A percentile compares a stretch with the other conserved stretches of the same genome.
Conservation (phyloP, 1,284 basidiomycete genomes). For the Afroboletus lepidellus region DNA sequence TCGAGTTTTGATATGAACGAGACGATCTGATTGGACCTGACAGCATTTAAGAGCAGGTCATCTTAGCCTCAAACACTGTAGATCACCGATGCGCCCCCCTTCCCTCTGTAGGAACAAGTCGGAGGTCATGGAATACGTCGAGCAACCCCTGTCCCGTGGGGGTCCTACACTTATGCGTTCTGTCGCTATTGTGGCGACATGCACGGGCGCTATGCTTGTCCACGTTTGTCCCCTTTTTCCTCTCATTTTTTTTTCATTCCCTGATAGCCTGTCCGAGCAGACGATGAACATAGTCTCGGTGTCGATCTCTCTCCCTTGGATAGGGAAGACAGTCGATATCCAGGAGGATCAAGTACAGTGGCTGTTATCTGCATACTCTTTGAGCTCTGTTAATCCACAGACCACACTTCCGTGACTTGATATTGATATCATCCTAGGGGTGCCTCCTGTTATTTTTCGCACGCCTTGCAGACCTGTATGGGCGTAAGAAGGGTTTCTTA, state of each 20-base stretch:
- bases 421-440: slow-evolving; percentile 43
- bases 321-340: slow-evolving; percentile 52
- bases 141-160: no score
- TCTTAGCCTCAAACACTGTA: no score
- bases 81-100: no score
- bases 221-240: slow-evolving; percentile 43
- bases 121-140: no score
- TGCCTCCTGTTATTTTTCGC: slow-evolving; percentile 72
- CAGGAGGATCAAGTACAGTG: slow-evolving; percentile 58
- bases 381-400: slow-evolving; percentile 48
- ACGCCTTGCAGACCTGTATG: slow-evolving; percentile 69
- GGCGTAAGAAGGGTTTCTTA: slow-evolving; percentile 61
- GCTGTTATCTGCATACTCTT: slow-evolving; percentile 51
- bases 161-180: no score
- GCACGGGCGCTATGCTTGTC: slow-evolving; percentile 53
- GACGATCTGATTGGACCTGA: no score
- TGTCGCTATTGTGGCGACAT: slow-evolving; percentile 44
- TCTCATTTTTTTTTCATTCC: background rate
- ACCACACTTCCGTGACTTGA: background rate
- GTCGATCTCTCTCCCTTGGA: slow-evolving; percentile 61
- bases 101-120: no score
- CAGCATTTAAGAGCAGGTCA: no score
- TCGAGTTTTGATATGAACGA: no score
- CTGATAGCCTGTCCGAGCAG: slow-evolving; percentile 25
- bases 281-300: slow-evolving; percentile 44